Conservation (phyloP, 2,329 filamentous ascomycete species). For the Cryphonectria carpinicola region DNA sequence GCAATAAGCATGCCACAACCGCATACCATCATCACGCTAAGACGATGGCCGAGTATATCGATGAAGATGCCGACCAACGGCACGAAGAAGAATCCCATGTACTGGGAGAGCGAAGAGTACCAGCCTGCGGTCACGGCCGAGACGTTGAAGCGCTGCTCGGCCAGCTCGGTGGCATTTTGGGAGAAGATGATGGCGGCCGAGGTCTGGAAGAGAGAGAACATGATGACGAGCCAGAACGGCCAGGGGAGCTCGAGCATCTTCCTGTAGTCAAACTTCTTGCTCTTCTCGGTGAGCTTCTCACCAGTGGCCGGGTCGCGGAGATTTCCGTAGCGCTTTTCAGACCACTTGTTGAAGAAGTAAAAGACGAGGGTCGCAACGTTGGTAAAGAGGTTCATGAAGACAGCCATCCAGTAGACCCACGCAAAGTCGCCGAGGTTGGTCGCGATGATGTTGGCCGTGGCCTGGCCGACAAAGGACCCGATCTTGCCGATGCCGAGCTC, state of each 20-base stretch:
- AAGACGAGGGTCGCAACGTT: constrained; percentile 58
- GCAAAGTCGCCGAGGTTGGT: constrained; percentile 61
- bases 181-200: constrained; percentile 58
- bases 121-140: constrained; percentile 60
- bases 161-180: constrained; percentile 64
- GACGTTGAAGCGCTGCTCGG: constrained; percentile 62
- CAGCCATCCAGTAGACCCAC: constrained; percentile 65
- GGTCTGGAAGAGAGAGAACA: constrained; percentile 63
- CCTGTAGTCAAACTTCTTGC: constrained; percentile 57
- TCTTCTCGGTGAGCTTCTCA: constrained; percentile 62
- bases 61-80: constrained; percentile 60
- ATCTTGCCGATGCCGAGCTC: constrained; percentile 66
- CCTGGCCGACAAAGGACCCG: constrained; percentile 63
- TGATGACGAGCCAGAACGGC: constrained; percentile 60
- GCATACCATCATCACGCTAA: constrained; percentile 49
- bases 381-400: constrained; percentile 68
- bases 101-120: constrained; percentile 62
- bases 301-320: constrained; percentile 59
- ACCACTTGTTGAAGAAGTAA: constrained; percentile 59
- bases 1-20: constrained; percentile 55
- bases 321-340: constrained; percentile 50
- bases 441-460: constrained; percentile 63
- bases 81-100: constrained; percentile 61
- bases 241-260: constrained; percentile 63
- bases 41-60: constrained; percentile 58